Evolutionary conservation across 805 yeast genomes (phyloP).

Genomic region (Saturnispora gosingensis): DNA sequence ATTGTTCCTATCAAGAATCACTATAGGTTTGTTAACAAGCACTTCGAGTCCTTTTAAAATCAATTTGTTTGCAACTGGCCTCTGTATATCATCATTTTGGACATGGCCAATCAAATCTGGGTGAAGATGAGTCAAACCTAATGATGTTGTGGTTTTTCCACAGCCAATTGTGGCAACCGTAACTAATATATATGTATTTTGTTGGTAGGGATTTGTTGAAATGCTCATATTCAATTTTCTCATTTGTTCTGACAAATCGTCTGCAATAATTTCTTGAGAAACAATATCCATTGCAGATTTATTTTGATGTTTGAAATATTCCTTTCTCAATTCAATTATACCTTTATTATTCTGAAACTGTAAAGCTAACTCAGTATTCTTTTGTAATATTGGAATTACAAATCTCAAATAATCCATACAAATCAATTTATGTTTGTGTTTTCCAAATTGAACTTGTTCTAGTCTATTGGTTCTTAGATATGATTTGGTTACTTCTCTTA

Average conservation of each 20-base stretch:
- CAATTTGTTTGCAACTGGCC: slow-evolving; percentile 39
- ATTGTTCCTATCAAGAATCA: slow-evolving; percentile 78
- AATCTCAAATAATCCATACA: slow-evolving; percentile 63
- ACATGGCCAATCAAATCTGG: slow-evolving; percentile 57
- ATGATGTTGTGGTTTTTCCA: slow-evolving; percentile 82
- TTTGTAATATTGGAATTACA: slow-evolving; percentile 45
- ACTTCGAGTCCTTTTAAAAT: slow-evolving; percentile 37
- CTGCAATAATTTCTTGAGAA: slow-evolving; percentile 35
- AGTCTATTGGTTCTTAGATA: slow-evolving; percentile 32
- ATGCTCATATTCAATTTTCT: slow-evolving; percentile 11
- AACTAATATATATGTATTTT: slow-evolving; percentile 46
- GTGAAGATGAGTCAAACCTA: slow-evolving; percentile 46
- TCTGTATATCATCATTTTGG: slow-evolving; percentile 70
- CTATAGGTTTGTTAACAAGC: slow-evolving; percentile 37
- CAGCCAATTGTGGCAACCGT: slow-evolving; percentile 91
- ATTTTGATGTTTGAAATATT: slow-evolving; percentile 46
- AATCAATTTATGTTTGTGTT: slow-evolving; percentile 41
- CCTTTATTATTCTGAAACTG: slow-evolving; percentile 53
- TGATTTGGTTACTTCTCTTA: slow-evolving; percentile 76
- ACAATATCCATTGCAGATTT: slow-evolving; percentile 49
- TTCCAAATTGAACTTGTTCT: slow-evolving; percentile 30
- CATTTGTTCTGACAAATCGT: slow-evolving; percentile 23
- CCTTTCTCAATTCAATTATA: slow-evolving; percentile 61
- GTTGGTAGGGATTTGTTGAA: slow-evolving; percentile 1
- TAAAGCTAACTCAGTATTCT: slow-evolving; percentile 37